Conservation (phyloP, 371 early-diverging fungal species). For the Choanephora cucurbitarum region DNA sequence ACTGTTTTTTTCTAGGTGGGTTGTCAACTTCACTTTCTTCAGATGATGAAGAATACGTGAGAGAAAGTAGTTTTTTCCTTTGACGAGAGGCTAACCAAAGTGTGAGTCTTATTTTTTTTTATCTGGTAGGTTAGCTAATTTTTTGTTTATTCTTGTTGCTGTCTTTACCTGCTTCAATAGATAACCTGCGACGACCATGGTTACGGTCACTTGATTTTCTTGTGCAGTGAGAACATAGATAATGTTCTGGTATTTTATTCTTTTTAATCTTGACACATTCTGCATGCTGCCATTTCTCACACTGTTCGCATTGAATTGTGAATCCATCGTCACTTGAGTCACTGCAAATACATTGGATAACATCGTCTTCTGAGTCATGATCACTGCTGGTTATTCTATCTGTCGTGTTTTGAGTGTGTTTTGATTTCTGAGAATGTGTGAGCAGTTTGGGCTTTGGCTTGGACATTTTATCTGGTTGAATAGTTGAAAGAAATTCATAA, state of each 20-base stretch:
- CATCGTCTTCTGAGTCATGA: conserved; percentile 32
- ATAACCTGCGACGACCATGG: too few species aligned
- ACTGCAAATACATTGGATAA: conserved; percentile 95
- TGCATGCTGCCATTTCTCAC: conserved; percentile 78
- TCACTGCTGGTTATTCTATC: background rate
- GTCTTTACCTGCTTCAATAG: too few species aligned
- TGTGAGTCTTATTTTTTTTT: too few species aligned
- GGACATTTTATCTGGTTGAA: background rate
- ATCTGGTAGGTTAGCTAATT: too few species aligned
- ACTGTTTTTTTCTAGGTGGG: conserved; percentile 2
- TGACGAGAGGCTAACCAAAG: too few species aligned
- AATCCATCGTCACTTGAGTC: conserved; percentile 96
- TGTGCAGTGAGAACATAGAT: conserved; percentile 8
- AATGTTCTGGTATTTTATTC: conserved; percentile 34
- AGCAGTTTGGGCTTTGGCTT: conserved; percentile 7
- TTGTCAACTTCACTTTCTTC: conserved; percentile 11
- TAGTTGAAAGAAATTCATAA: too few species aligned
- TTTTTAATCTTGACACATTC: conserved; percentile 38
- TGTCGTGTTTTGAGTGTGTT: background rate
- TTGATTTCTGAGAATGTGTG: background rate
- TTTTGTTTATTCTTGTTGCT: too few species aligned
- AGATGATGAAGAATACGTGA: too few species aligned
- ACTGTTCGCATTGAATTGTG: conserved; percentile 96
- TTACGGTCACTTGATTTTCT: background rate
- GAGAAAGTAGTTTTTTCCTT: background rate